Evolutionary conservation across 1,139 yeast species (phyloP), one percentile per base, ranked within the genome.

Genomic region (Geotrichum candidum): DNA sequence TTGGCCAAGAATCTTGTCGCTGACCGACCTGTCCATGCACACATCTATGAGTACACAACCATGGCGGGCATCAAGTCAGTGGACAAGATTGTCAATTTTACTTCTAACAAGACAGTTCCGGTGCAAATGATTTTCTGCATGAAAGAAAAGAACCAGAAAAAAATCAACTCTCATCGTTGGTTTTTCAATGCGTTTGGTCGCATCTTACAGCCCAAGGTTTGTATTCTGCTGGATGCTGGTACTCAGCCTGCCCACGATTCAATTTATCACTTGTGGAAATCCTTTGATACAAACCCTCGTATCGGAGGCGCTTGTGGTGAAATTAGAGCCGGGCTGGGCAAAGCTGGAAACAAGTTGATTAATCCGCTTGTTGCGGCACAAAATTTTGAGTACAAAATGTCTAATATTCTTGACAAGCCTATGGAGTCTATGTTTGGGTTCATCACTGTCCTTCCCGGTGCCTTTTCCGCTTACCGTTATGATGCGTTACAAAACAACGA

Each of bases 281-380:
- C 87, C 10, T 88, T 88, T 73, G 85, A 86, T 66, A 66, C 68
- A 33, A 87, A 88, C 71, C 83, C 86, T 1, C 80, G 82, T 63
- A 90, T 88, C n/a, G 96, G 91, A 0, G 96, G 96, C 23, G 91
- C 95, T 1, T 88, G 96, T 80, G 96, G 96, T 46, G 96, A 88
- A 71, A 88, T 88, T 78, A 82, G 81, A 65, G 89, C 88, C 2
- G 80, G 85, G 64, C 77, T 87, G 62, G 94, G 95, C 5, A 80
- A 78, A 6, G 81, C 81, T 6, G 80, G 80, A 62, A 75, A 75
- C 60, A 78, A 86, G 60, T 77, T 88, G 57, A 46, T 51, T 53
- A 88, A 88, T 70, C 96, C 96, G 4, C 75, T 88, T 58, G 92
- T 88, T 9, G 92, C 95, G 0, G 90, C 94, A 0, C 96, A 88